phyloP scores from a whole-genome alignment of 192 early-diverging fungal genomes.

The Podila verticillata region DNA sequence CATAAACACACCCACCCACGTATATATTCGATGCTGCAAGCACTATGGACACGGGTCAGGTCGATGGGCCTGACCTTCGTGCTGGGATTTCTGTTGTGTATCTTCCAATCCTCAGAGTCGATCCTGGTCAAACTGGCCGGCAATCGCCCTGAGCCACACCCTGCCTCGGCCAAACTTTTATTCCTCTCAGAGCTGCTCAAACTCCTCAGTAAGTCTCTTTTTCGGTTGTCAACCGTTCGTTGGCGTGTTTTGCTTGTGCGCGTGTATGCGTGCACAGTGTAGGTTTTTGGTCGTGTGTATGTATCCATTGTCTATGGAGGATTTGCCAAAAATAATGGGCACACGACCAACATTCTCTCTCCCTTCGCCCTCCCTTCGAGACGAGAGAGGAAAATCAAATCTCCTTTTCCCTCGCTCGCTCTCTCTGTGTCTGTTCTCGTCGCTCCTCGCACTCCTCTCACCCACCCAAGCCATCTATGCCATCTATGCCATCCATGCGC shows the following conservation, averaged over 20 bases:
- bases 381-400: neutral
- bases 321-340: no score
- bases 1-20: neutral
- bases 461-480: neutral
- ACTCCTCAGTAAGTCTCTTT: slow-evolving; percentile 37
- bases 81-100: slow-evolving; percentile 48
- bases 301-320: no score
- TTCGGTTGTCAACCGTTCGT: neutral
- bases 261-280: no score
- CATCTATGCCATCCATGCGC: no score
- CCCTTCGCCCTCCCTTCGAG: no score
- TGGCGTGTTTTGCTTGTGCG: neutral
- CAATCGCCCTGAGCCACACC: slow-evolving; percentile 49
- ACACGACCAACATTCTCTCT: no score
- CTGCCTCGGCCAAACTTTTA: slow-evolving; percentile 45
- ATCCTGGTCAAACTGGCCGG: slow-evolving; percentile 48
- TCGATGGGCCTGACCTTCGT: slow-evolving; percentile 46
- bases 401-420: neutral
- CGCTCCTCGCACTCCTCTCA: neutral
- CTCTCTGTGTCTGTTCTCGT: neutral
- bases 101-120: slow-evolving; percentile 53
- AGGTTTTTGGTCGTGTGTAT: no score
- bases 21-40: slow-evolving; percentile 7
- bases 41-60: slow-evolving; percentile 8
- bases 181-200: slow-evolving; percentile 51